These are phyloP conservation scores for Umbelopsis isabellina DNA, from an alignment of 192 early-diverging fungal genomes.

Conservation along the genomic window DNA sequence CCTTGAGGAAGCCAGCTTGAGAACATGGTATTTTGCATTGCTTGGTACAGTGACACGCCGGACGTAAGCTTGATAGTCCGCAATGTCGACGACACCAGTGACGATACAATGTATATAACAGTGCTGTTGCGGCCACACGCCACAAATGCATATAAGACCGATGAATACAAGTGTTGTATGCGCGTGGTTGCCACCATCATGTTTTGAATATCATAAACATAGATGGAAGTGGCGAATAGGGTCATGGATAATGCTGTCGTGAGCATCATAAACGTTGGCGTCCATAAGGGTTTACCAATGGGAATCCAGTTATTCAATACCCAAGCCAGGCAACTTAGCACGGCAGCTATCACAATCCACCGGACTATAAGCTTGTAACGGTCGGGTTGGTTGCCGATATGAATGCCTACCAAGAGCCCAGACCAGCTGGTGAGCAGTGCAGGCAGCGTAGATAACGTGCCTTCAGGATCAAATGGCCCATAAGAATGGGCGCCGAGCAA, in stretches of 20 bases:
- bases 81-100: slow-evolving; percentile 26
- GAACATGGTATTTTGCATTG: slow-evolving; percentile 12
- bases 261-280: slow-evolving; percentile 49
- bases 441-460: slow-evolving; percentile 48
- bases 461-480: slow-evolving; percentile 51
- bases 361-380: slow-evolving; percentile 13
- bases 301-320: slow-evolving; percentile 42
- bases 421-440: slow-evolving; percentile 47
- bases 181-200: not conserved
- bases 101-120: slow-evolving; percentile 45
- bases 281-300: slow-evolving; percentile 59
- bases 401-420: slow-evolving; percentile 46
- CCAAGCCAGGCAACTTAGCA: not conserved
- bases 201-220: slow-evolving; percentile 35
- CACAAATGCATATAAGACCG: slow-evolving; percentile 32
- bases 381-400: slow-evolving; percentile 18
- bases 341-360: not conserved
- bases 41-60: not conserved
- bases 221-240: slow-evolving; percentile 34
- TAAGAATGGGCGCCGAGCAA: not conserved
- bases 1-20: not conserved
- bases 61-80: not conserved
- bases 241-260: slow-evolving; percentile 35
- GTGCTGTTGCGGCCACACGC: slow-evolving; percentile 53
- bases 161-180: not conserved